phyloP scores from a whole-genome alignment of 345 rosid genomes.

The Trapa bicornis region DNA sequence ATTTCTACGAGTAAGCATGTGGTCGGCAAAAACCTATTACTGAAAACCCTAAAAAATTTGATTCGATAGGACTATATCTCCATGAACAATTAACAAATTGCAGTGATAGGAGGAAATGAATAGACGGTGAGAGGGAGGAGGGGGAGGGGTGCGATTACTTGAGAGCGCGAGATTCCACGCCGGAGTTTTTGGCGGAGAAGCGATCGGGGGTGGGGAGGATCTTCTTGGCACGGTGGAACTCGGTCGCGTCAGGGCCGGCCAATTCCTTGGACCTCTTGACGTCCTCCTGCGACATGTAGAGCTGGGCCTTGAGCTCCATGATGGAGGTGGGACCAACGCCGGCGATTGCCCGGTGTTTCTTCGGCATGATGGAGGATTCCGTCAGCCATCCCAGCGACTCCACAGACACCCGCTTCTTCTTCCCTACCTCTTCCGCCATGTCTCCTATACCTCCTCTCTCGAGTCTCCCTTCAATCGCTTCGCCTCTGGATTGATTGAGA shows the following conservation, averaged over 20 bases:
- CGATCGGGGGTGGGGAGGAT: conserved; percentile 33
- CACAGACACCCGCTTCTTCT: conserved; percentile 50
- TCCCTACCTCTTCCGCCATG: conserved; percentile 11
- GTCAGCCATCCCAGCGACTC: conserved; percentile 96
- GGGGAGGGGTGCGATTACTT: conserved; percentile 25
- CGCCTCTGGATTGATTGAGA: too few relatives aligned
- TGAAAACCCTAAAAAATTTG: neutral
- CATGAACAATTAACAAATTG: neutral
- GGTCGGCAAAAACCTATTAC: too few relatives aligned
- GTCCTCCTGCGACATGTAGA: conserved; percentile 78
- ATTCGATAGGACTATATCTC: neutral
- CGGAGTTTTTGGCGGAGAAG: conserved; percentile 60
- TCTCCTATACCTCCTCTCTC: neutral
- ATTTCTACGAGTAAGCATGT: neutral
- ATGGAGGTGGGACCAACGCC: conserved; percentile 88
- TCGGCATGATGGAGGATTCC: conserved; percentile 85
- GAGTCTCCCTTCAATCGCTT: neutral
- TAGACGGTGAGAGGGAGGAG: too few relatives aligned
- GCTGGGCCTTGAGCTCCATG: conserved; percentile 83
- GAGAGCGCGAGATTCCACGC: conserved; percentile 63
- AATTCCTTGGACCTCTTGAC: conserved; percentile 53
- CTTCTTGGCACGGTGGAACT: conserved; percentile 72
- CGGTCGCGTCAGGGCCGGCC: conserved; percentile 28
- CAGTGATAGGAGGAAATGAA: neutral
- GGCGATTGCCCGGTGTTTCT: conserved; percentile 70